phyloP scores from a whole-genome alignment of 2,329 filamentous ascomycete genomes.

The Fusarium nelsonii region DNA sequence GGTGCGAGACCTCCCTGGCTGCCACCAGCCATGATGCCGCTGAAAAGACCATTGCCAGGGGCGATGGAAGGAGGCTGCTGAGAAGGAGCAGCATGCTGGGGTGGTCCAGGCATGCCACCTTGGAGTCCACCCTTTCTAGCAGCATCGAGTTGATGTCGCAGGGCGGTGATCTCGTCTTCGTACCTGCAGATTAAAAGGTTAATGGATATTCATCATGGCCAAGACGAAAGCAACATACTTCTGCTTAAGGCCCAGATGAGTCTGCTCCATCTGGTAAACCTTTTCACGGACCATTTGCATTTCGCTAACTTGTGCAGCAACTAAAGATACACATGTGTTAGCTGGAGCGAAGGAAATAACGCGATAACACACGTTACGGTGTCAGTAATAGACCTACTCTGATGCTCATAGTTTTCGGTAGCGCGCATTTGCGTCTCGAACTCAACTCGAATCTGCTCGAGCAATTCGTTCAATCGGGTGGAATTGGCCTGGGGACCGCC shows the following conservation, averaged over 20 bases:
- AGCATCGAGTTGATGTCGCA: slow-evolving; percentile 88
- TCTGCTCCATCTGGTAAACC: slow-evolving; percentile 92
- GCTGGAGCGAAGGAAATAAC: slow-evolving; percentile 28
- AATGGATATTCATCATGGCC: slow-evolving; percentile 1
- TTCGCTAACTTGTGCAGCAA: slow-evolving; percentile 90
- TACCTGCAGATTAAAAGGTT: slow-evolving; percentile 71
- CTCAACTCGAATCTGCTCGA: slow-evolving; percentile 90
- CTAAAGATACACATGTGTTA: slow-evolving; percentile 61
- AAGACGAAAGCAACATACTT: slow-evolving; percentile 72
- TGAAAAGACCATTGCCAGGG: slow-evolving; percentile 92
- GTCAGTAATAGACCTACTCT: slow-evolving; percentile 74
- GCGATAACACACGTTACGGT: slow-evolving; percentile 12
- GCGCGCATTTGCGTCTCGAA: slow-evolving; percentile 88
- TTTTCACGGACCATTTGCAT: slow-evolving; percentile 95
- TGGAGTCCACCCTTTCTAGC: slow-evolving; percentile 73
- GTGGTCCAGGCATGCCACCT: slow-evolving; percentile 72
- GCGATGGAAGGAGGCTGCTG: slow-evolving; percentile 91
- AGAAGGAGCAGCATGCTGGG: slow-evolving; percentile 81
- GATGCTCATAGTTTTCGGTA: slow-evolving; percentile 89
- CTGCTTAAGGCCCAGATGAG: slow-evolving; percentile 87
- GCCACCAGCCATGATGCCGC: slow-evolving; percentile 92
- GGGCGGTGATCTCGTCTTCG: slow-evolving; percentile 87
- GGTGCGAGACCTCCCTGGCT: slow-evolving; percentile 87
- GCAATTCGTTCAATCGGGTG: slow-evolving; percentile 85
- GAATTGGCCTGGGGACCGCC: slow-evolving; percentile 70